These are phyloP conservation scores for Melanomma pulvis-pyrius DNA, from an alignment of 495 filamentous ascomycete species.

Conservation along the genomic window DNA sequence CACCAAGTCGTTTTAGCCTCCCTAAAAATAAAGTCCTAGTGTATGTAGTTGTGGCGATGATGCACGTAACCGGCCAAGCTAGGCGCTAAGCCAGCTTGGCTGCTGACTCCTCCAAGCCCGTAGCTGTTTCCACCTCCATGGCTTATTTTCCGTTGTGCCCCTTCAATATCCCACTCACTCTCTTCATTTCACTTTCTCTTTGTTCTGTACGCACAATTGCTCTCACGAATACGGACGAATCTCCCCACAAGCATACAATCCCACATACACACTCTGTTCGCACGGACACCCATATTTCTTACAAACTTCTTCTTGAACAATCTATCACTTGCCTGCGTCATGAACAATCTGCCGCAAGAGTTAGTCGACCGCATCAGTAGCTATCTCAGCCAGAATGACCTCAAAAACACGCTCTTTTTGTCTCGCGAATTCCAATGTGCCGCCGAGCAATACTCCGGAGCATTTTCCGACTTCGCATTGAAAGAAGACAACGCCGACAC, in stretches of 20 bases:
- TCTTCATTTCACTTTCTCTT: background rate
- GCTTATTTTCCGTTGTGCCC: background rate
- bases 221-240: background rate
- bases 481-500: background rate
- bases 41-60: too few relatives aligned
- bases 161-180: background rate
- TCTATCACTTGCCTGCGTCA: too few relatives aligned
- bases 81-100: background rate
- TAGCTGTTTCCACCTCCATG: background rate
- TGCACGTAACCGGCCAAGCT: background rate
- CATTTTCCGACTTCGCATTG: background rate
- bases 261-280: background rate
- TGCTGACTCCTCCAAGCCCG: background rate
- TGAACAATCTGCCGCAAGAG: background rate
- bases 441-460: background rate
- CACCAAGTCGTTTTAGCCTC: too few relatives aligned
- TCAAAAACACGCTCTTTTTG: background rate
- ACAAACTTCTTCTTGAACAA: too few relatives aligned
- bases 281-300: background rate
- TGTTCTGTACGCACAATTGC: background rate
- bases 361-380: background rate
- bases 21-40: too few relatives aligned
- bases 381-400: background rate
- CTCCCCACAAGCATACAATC: background rate
- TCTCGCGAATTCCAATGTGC: background rate